Evolutionary conservation across 371 early-diverging fungal species (phyloP), one percentile per base, ranked within the genome.

Genomic region (Paraphysoderma sedebokerense): DNA sequence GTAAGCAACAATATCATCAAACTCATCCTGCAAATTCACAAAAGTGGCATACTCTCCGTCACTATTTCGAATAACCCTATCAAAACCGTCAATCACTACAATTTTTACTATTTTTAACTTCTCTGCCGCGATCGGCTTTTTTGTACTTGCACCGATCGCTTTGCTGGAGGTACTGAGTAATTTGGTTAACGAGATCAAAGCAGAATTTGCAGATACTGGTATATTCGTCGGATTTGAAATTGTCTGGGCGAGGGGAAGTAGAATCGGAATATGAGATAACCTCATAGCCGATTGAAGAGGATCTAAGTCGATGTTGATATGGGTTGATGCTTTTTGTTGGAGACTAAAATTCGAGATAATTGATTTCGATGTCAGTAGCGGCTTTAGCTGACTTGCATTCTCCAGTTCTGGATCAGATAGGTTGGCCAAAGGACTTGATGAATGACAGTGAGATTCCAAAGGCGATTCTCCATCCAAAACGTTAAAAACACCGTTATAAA

Each of bases 21-120:
- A 71, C 51, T 82, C 80, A 38, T 79, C 71, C 50, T 70, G 66
- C 20, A 82, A 67, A 46, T 82, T 82, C n/a, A 81, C 63, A 47
- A 82, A 77, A 29, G 69, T 57, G 26, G 61, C 64, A 22, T 64
- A 61, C 22, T 52, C 46, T 17, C 65, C 62, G 11, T 57, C 38
- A 12, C n/a, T n/a, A n/a, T n/a, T n/a, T n/a, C n/a, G n/a, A n/a
- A n/a, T n/a, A n/a, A n/a, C n/a, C n/a, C n/a, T n/a, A n/a, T n/a
- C n/a, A 3, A 38, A 9, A 5, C 28, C 38, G 19, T 27, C 46
- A 17, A 4, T n/a, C 35, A 7, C 13, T 9, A 22, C 26, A 32
- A 2, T 23, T 11, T 5, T 9, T 17, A 28, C 9, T 11, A 8
- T 31, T 28, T 27, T 5, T 4, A 17, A 32, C n/a, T 28, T 31